Percentiles rank a stretch among this genome's conserved stretches.
phyloP scores from a whole-genome alignment of 2,329 filamentous ascomycete genomes.

The Elsinoe batatas region DNA sequence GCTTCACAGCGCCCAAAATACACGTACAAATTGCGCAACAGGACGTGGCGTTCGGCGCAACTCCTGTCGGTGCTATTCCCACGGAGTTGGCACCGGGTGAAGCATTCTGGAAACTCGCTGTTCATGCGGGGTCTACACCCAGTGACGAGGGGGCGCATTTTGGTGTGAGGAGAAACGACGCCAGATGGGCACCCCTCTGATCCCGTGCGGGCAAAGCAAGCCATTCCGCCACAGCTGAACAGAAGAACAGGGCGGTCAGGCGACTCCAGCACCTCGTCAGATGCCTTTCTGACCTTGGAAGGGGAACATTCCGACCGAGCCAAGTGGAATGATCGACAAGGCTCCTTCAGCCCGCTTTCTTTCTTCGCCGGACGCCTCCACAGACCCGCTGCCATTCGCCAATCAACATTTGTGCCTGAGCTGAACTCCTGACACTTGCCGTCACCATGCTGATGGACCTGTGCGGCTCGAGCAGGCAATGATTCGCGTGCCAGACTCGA shows the following conservation, averaged over 20 bases:
- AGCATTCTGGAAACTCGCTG: constrained; percentile 1
- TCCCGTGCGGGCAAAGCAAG: neutral
- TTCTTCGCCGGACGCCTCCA: neutral
- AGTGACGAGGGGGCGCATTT: neutral
- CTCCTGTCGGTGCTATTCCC: neutral
- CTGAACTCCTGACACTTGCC: constrained; percentile 9
- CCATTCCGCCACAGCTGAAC: neutral
- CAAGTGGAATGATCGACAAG: constrained; percentile 7
- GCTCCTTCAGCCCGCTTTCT: constrained; percentile 7
- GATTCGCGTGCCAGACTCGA: constrained; percentile 2
- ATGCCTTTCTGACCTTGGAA: constrained; percentile 8
- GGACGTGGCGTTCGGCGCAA: neutral
- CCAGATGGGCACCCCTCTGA: neutral
- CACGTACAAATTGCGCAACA: neutral
- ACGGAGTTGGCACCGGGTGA: neutral
- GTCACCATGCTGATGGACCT: neutral
- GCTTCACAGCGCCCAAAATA: neutral
- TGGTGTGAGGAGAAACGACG: neutral
- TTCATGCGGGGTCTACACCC: neutral
- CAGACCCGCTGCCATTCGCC: neutral
- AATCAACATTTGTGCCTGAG: constrained; percentile 8
- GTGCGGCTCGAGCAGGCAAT: neutral
- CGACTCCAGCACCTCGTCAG: neutral
- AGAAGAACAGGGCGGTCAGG: constrained; percentile 3
- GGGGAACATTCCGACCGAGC: constrained; percentile 1